phyloP scores from a whole-genome alignment of 441 rosid species.

The Syzygium malaccense region DNA sequence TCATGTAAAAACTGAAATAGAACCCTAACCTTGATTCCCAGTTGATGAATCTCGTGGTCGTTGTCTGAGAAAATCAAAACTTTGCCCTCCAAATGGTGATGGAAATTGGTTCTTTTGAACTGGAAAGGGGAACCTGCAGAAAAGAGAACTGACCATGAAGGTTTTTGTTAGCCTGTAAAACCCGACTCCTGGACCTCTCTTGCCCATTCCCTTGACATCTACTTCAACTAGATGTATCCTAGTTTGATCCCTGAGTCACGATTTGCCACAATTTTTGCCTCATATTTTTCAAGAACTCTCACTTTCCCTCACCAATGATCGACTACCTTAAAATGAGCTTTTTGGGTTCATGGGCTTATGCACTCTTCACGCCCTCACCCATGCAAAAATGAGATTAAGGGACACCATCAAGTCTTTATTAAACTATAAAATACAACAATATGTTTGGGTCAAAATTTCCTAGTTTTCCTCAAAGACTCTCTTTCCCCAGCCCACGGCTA shows the following conservation, averaged over 20 bases:
- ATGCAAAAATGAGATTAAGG: background rate
- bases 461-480: background rate
- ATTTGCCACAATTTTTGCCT: background rate
- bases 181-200: background rate
- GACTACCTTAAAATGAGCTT: background rate
- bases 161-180: background rate
- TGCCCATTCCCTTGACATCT: background rate
- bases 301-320: background rate
- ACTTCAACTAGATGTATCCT: background rate
- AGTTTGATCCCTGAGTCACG: background rate
- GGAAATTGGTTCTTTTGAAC: background rate
- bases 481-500: background rate
- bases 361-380: background rate
- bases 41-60: background rate
- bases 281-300: background rate
- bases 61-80: background rate
- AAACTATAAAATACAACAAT: background rate
- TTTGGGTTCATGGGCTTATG: background rate
- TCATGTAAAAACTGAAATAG: accelerated
- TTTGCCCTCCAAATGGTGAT: background rate
- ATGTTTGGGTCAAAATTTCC: background rate
- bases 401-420: background rate
- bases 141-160: background rate
- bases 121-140: background rate
- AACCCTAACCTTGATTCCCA: background rate